Conservation (phyloP, 139 green algal genomes). For the Closterium sp. region DNA sequence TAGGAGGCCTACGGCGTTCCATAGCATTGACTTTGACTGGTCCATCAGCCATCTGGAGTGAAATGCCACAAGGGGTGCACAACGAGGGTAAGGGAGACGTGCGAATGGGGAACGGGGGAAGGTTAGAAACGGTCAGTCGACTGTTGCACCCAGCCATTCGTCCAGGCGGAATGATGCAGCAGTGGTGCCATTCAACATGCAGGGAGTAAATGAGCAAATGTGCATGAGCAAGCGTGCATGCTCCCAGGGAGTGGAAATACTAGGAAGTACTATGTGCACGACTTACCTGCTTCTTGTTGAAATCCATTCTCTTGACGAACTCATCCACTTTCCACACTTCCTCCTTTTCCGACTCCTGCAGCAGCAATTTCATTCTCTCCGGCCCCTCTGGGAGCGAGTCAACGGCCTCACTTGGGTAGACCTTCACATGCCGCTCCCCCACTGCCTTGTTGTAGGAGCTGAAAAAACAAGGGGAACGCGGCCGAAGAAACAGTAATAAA, state of each 20-base stretch:
- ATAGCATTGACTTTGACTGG: slow-evolving; percentile 9
- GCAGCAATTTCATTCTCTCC: not conserved
- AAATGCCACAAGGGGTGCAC: not conserved
- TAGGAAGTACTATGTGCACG: not conserved
- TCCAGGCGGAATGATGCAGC: not conserved
- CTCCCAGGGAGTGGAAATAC: slow-evolving; percentile 1
- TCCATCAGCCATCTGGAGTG: slow-evolving; percentile 11
- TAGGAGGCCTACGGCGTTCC: slow-evolving; percentile 15
- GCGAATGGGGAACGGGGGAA: too few relatives aligned
- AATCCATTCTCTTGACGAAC: not conserved
- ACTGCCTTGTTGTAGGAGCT: not conserved
- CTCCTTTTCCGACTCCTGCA: slow-evolving; percentile 2
- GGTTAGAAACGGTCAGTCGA: not conserved
- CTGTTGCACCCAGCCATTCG: not conserved
- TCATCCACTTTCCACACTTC: not conserved
- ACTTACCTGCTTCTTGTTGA: slow-evolving; percentile 10
- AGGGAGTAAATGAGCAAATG: not conserved
- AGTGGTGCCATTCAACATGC: not conserved
- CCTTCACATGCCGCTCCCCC: not conserved
- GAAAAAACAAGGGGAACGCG: not conserved
- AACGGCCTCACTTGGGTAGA: not conserved
- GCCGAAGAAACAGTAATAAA: not conserved
- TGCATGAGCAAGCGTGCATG: not conserved
- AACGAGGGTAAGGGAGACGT: not conserved
- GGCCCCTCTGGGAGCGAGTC: not conserved